Evolutionary conservation across 805 yeast genomes (phyloP), one percentile per base, ranked within the genome.

Genomic region (Torulaspora quercuum): DNA sequence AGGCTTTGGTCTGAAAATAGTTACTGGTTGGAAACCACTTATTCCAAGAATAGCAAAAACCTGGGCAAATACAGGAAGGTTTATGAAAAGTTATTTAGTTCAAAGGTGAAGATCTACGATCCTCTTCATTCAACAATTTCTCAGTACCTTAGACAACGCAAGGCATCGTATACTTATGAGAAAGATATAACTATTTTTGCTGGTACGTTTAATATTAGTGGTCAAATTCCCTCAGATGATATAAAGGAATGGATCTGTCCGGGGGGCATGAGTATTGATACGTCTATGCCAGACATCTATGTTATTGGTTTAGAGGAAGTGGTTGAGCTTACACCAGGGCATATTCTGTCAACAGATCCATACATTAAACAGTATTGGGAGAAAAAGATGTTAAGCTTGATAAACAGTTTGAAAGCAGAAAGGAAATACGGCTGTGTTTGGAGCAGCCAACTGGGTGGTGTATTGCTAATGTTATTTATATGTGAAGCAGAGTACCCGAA

Each of bases 1-100:
- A 73, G 80, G 16, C 63, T 89, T 16, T 89, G 97, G 97, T 92
- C 95, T 5, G 95, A 89, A 55, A 88, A 88, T 57, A 95, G 94
- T 21, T 89, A 82, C 53, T 87, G 81, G 46, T 74, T 89, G 20
- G 78, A 88, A 3, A 80, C 79, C 52, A 83, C 87, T 11, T 88
- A 87, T 62, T 84, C 63, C 5, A 60, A 63, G 31, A 57, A 65
- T 23, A 32, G 52, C 7, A 60, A 63, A 25, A 58, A 50, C 37
- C 45, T 50, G 3, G 44, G 53, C 34, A 60, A 52, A 37, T 56
- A 44, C 39, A 53, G 37, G 44, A 59, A 46, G 46, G 50, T 50
- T 15, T 61, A 46, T 41, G 44, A 46, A 37, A 54, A 41, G 14
- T 37, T 61, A 18, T 54, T 61, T 29, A 45, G 49, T 5, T 55